Evolutionary conservation across 2,329 filamentous ascomycete genomes (phyloP).

Genomic region (Bipolaris bicolor): DNA sequence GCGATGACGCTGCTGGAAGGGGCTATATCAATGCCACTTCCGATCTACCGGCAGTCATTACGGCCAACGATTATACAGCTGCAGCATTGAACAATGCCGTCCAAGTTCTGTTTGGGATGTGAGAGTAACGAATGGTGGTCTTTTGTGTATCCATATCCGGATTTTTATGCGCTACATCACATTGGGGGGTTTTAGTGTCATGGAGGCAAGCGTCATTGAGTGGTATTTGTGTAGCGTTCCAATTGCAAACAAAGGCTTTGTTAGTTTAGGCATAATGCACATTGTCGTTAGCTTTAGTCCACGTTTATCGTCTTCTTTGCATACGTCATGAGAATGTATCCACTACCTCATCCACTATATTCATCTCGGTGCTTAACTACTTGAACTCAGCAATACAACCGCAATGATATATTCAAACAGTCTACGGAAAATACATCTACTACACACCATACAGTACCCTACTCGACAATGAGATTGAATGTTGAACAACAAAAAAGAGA

Average conservation of each 20-base stretch:
- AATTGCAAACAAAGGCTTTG: background rate
- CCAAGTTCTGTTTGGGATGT: conserved; percentile 34
- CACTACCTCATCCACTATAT: background rate
- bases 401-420: too few species aligned
- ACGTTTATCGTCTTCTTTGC: background rate
- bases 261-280: background rate
- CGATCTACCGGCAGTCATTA: conserved; percentile 38
- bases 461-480: too few species aligned
- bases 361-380: background rate
- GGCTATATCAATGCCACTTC: conserved; percentile 29
- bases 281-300: background rate
- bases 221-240: background rate
- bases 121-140: background rate
- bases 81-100: conserved; percentile 35
- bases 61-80: conserved; percentile 38
- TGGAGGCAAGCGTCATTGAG: background rate
- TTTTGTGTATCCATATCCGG: background rate
- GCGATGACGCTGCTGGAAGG: conserved; percentile 21
- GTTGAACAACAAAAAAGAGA: background rate
- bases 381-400: background rate
- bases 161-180: background rate
- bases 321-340: background rate
- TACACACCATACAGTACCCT: background rate
- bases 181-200: background rate
- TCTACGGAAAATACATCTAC: background rate